These are phyloP conservation scores for Leptographium wingfieldii DNA, from an alignment of 2,329 filamentous ascomycete genomes.

Conservation along the genomic window DNA sequence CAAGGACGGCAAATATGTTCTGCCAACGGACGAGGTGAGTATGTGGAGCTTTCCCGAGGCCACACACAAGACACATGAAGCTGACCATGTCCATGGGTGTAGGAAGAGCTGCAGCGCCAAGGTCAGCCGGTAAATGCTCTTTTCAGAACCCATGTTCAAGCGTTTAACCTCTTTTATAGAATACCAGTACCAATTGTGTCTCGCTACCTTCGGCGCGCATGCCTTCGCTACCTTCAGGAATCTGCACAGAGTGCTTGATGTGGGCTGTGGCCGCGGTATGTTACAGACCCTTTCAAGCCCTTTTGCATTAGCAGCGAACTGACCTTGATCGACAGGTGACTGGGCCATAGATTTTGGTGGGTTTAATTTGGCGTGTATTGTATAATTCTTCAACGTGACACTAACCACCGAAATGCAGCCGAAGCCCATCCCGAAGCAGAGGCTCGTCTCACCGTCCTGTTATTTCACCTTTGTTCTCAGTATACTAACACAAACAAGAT, in stretches of 20 bases:
- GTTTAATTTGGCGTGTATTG: not conserved
- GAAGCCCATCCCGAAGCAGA: constrained; percentile 16
- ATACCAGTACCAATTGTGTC: constrained; percentile 25
- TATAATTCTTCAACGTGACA: not conserved
- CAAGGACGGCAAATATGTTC: constrained; percentile 24
- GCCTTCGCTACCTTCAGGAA: constrained; percentile 30
- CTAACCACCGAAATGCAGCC: constrained; percentile 7
- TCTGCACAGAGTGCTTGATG: constrained; percentile 30
- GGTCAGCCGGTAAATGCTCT: constrained; percentile 8
- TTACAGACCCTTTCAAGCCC: not conserved
- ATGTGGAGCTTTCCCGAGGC: too few species aligned
- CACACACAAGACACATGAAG: not conserved
- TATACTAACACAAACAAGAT: constrained; percentile 9
- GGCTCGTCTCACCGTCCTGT: constrained; percentile 3
- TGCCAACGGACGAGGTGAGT: constrained; percentile 25
- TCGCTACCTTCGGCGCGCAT: constrained; percentile 28
- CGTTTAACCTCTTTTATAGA: constrained; percentile 6
- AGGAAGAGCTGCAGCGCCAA: constrained; percentile 24
- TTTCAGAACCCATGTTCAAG: not conserved
- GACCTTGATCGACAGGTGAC: constrained; percentile 9
- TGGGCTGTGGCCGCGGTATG: constrained; percentile 37
- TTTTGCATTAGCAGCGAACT: not conserved
- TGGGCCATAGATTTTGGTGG: constrained; percentile 19
- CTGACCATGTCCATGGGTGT: too few species aligned
- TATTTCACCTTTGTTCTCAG: not conserved